Base-by-base conservation (phyloP, 2,329 filamentous ascomycete genomes). In the Cercospora sp. region DNA sequence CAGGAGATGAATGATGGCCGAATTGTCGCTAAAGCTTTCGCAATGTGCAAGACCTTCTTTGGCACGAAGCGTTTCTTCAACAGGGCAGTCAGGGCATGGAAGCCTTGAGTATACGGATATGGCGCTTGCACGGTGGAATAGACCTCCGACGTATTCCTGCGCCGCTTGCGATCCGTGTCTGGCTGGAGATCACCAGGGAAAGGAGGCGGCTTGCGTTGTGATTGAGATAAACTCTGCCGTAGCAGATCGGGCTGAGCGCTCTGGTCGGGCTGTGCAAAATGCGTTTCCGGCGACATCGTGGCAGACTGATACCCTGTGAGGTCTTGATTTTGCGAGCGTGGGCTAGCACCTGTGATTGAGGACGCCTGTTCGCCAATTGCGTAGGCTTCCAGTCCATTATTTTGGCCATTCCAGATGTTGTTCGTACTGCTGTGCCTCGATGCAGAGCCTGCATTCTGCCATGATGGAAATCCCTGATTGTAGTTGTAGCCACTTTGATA, bases 1-100 rank as follows among this genome's bases (percentile, higher is more conserved):
- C 93, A 96, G 10, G 93, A 90, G 71, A 98, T 94, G 77, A 99
- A 95, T 0, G 93, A 95, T 1, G 95, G 94, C 7, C 95, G 90
- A 74, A 97, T 97, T 55, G 91, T 93, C 6, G 92, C 91, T 63
- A 99, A 86, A 0, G 94, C 91, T 81, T 94, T 92, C 68, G 93
- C 93, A 72, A 97, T 97, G 67, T 90, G 89, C 26, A 94, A 80
- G 0, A 91, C 90, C 80, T 94, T 94, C 71, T 89, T 89, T 12
- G 89, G 85, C 1, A 91, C 87, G 75, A 97, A 94, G 21, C 93
- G 91, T 61, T 88, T 88, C 77, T 93, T 88, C 40, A 97, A 85
- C 70, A 94, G 89, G 8, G 89, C 89, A 53, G 93, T 93, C 70
- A 98, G 87, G 71, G 90, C 91, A 80, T 99, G 95, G 79, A 97